Evolutionary conservation across 2,329 filamentous ascomycete genomes (phyloP).

Genomic region (Arthroderma sp.): DNA sequence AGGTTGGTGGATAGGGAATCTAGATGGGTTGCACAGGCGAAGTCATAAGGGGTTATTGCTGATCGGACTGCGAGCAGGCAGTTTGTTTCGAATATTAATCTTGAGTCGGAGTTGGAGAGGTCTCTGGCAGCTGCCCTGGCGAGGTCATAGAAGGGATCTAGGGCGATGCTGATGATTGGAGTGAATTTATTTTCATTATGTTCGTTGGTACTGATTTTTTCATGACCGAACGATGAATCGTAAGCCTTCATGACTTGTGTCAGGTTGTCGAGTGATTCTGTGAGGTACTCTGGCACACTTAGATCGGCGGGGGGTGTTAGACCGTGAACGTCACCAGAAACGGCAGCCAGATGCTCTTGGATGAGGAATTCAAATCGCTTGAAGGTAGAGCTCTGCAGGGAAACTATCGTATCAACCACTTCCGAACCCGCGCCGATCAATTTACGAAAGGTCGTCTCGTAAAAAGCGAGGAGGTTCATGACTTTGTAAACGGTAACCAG

Average conservation of each 20-base stretch:
- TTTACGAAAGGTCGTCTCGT: conserved; percentile 70
- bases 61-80: conserved; percentile 30
- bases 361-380: conserved; percentile 71
- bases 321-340: conserved; percentile 58
- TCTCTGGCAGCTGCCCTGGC: conserved; percentile 39
- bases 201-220: conserved; percentile 32
- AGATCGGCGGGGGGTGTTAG: conserved; percentile 59
- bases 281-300: conserved; percentile 64
- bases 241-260: conserved; percentile 71
- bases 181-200: conserved; percentile 58
- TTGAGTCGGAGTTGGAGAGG: conserved; percentile 22
- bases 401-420: conserved; percentile 54
- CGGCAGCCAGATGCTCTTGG: conserved; percentile 54
- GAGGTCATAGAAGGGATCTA: conserved; percentile 72
- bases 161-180: conserved; percentile 59
- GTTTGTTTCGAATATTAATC: conserved; percentile 39
- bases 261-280: conserved; percentile 66
- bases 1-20: conserved; percentile 42
- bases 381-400: conserved; percentile 62
- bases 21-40: conserved; percentile 48
- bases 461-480: conserved; percentile 79
- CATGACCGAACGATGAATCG: conserved; percentile 56
- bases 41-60: conserved; percentile 36
- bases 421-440: conserved; percentile 57
- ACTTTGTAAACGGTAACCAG: conserved; percentile 80